Conservation (phyloP, 768 basidiomycete species). For the Obba rivulosa region DNA sequence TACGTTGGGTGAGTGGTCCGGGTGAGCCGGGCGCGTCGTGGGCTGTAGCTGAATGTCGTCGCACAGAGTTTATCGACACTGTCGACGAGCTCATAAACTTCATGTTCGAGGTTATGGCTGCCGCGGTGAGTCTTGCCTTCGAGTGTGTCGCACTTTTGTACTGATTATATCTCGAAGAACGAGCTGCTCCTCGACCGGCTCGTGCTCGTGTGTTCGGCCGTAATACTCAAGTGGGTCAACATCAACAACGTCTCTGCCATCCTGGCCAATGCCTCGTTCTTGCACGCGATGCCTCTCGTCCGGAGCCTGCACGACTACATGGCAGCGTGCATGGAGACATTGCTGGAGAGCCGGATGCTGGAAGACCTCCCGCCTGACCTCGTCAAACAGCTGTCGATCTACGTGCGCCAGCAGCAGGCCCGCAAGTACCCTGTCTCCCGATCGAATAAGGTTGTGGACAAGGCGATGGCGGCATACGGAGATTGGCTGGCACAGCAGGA, state of each 20-base stretch:
- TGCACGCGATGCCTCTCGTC: slow-evolving; percentile 63
- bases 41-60: slow-evolving; percentile 27
- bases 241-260: slow-evolving; percentile 75
- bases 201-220: slow-evolving; percentile 73
- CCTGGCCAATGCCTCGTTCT: slow-evolving; percentile 76
- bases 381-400: slow-evolving; percentile 60
- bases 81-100: slow-evolving; percentile 80
- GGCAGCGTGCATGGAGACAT: slow-evolving; percentile 75
- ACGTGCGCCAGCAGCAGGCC: slow-evolving; percentile 53
- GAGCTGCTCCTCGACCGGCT: slow-evolving; percentile 87
- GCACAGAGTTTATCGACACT: slow-evolving; percentile 34
- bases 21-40: slow-evolving; percentile 19
- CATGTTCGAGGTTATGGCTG: slow-evolving; percentile 80
- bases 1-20: slow-evolving; percentile 46
- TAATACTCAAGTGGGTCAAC: slow-evolving; percentile 63
- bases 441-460: slow-evolving; percentile 43
- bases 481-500: slow-evolving; percentile 73
- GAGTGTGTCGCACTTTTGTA: background rate
- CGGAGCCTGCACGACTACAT: slow-evolving; percentile 76
- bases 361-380: slow-evolving; percentile 66
- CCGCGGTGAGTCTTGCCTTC: slow-evolving; percentile 52
- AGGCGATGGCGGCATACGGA: slow-evolving; percentile 53
- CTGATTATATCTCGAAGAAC: slow-evolving; percentile 41
- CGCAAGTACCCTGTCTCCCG: slow-evolving; percentile 64
- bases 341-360: slow-evolving; percentile 77